phyloP scores from a whole-genome alignment of 352 stramenopile genomes.

The Lagenidium sp. region DNA sequence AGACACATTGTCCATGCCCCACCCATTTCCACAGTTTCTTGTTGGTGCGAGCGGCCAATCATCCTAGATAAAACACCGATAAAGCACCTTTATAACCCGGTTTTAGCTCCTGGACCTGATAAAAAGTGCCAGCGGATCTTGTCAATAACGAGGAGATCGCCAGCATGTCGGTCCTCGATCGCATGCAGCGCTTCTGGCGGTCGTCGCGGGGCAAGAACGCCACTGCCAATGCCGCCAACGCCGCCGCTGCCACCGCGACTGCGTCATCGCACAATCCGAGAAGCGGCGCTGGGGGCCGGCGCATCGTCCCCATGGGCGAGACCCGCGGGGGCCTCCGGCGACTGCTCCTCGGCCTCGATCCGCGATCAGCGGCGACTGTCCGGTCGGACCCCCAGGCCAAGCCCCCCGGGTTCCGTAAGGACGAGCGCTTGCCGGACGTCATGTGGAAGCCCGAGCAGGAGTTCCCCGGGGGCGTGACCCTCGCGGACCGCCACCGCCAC shows the following conservation, averaged over 20 bases:
- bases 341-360: background rate
- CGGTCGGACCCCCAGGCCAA: background rate
- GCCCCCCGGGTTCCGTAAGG: background rate
- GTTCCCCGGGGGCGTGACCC: slow-evolving; percentile 33
- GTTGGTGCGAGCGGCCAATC: too few relatives aligned
- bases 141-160: too few relatives aligned
- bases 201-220: slow-evolving; percentile 2
- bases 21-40: too few relatives aligned
- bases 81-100: too few relatives aligned
- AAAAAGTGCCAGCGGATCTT: too few relatives aligned
- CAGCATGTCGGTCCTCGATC: slow-evolving; percentile 6
- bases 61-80: too few relatives aligned
- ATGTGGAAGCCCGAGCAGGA: slow-evolving; percentile 54
- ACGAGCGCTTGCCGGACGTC: slow-evolving; percentile 28
- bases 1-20: too few relatives aligned
- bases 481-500: slow-evolving; percentile 24
- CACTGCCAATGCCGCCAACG: background rate
- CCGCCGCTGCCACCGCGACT: too few relatives aligned
- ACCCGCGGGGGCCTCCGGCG: too few relatives aligned
- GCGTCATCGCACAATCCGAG: background rate
- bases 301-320: background rate
- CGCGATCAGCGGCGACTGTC: background rate
- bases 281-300: too few relatives aligned
- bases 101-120: too few relatives aligned
- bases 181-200: slow-evolving; percentile 12